These are phyloP conservation scores for Salix dunnii DNA, from an alignment of 345 rosid genomes.

Conservation along the genomic window DNA sequence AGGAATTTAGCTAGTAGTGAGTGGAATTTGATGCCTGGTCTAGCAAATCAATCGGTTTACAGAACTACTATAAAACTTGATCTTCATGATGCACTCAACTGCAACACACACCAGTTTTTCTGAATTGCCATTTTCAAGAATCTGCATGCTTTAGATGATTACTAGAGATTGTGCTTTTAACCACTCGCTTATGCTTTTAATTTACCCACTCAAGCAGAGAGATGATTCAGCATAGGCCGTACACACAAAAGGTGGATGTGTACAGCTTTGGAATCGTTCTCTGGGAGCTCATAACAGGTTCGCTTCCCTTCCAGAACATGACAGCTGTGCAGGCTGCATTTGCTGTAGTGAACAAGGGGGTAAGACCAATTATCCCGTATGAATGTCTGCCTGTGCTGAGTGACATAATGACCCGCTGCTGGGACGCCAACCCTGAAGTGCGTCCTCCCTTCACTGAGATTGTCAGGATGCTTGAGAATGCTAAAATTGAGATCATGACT, in stretches of 20 bases:
- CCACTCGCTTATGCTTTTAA: background rate
- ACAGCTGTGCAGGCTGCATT: conserved; percentile 33
- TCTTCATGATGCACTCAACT: background rate
- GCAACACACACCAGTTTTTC: background rate
- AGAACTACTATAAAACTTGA: background rate
- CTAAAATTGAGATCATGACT: conserved; percentile 25
- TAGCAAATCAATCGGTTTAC: background rate
- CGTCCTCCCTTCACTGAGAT: conserved; percentile 25
- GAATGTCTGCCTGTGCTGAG: conserved; percentile 28
- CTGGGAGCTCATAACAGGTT: conserved; percentile 32
- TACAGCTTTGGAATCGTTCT: conserved; percentile 33
- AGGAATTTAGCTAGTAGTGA: background rate
- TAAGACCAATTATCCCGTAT: conserved; percentile 23
- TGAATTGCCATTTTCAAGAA: background rate
- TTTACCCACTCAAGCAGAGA: conserved; percentile 17
- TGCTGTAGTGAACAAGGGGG: conserved; percentile 34
- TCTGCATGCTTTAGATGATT: background rate
- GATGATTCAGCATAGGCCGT: conserved; percentile 34
- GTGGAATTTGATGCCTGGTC: background rate
- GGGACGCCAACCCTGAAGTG: conserved; percentile 28
- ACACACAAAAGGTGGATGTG: conserved; percentile 31
- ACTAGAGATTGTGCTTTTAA: background rate
- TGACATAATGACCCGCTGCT: conserved; percentile 30
- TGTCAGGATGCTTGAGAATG: conserved; percentile 32
- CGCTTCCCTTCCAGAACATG: conserved; percentile 33